These are phyloP conservation scores for Paralagenidium karlingii DNA, from an alignment of 352 stramenopile genomes.

Conservation along the genomic window DNA sequence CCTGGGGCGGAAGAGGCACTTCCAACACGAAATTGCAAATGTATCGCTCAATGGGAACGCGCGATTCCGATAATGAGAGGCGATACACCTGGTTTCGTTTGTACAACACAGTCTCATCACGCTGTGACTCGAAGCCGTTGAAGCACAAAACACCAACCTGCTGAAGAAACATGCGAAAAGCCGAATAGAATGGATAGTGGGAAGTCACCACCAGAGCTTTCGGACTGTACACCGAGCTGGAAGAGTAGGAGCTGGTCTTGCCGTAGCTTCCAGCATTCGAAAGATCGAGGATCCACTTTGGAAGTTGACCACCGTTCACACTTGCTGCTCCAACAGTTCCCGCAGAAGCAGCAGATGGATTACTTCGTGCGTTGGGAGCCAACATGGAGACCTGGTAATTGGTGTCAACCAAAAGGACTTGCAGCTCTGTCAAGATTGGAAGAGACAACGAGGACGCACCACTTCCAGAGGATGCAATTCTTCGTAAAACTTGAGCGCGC, in stretches of 20 bases:
- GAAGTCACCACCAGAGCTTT: constrained; percentile 91
- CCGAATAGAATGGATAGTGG: constrained; percentile 92
- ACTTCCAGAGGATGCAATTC: constrained; percentile 70
- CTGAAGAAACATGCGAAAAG: constrained; percentile 92
- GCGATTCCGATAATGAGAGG: constrained; percentile 70
- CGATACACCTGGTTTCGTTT: constrained; percentile 43
- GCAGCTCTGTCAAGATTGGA: constrained; percentile 7
- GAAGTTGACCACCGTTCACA: constrained; percentile 31
- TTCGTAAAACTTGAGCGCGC: constrained; percentile 70
- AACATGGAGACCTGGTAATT: background rate
- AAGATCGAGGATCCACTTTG: constrained; percentile 61
- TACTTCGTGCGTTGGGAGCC: constrained; percentile 3
- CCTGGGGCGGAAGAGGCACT: constrained; percentile 89
- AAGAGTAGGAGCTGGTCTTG: constrained; percentile 19
- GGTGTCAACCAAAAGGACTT: too few relatives aligned
- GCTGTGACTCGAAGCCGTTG: background rate
- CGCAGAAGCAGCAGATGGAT: background rate
- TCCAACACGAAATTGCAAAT: constrained; percentile 95
- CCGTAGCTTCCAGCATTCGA: too few relatives aligned
- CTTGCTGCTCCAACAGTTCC: background rate
- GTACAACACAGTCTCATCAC: background rate
- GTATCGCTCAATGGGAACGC: constrained; percentile 94
- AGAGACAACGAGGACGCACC: constrained; percentile 19
- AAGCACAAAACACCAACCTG: constrained; percentile 51
- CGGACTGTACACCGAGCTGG: constrained; percentile 76